phyloP scores from a whole-genome alignment of 2,329 filamentous ascomycete species.

The Massarina eburnea region DNA sequence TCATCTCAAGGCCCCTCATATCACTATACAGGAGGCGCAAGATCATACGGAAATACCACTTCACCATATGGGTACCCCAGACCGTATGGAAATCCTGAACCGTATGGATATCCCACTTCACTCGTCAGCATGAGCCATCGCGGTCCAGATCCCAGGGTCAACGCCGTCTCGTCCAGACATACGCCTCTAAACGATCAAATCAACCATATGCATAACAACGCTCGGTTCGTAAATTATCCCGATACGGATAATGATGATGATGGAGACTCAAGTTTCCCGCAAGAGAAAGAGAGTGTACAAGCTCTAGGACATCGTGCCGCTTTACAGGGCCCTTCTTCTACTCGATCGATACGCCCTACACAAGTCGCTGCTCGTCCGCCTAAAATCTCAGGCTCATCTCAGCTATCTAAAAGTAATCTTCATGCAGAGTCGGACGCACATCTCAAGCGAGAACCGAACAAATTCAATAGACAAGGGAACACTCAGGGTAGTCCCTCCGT shows the following conservation, averaged over 20 bases:
- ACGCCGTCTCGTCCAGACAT: background rate
- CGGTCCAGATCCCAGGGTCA: background rate
- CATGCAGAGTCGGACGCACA: constrained; percentile 1
- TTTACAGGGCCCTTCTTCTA: background rate
- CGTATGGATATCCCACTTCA: background rate
- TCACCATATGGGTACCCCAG: no score
- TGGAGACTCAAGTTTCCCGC: background rate
- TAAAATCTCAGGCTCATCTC: background rate
- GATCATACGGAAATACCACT: no score
- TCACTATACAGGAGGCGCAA: no score
- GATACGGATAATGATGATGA: background rate
- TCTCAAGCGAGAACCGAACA: background rate
- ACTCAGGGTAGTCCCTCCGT: background rate
- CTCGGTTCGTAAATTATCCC: background rate
- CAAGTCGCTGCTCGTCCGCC: background rate
- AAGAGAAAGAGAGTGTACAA: background rate
- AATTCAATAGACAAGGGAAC: background rate
- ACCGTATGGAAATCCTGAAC: no score
- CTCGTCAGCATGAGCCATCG: background rate
- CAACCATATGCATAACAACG: background rate
- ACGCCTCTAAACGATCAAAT: background rate
- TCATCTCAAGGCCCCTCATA: no score
- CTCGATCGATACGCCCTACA: background rate
- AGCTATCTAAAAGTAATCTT: constrained; percentile 1
- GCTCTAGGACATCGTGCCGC: background rate